phyloP scores from a whole-genome alignment of 2,329 filamentous ascomycete genomes.

The Aspergillus tanneri region DNA sequence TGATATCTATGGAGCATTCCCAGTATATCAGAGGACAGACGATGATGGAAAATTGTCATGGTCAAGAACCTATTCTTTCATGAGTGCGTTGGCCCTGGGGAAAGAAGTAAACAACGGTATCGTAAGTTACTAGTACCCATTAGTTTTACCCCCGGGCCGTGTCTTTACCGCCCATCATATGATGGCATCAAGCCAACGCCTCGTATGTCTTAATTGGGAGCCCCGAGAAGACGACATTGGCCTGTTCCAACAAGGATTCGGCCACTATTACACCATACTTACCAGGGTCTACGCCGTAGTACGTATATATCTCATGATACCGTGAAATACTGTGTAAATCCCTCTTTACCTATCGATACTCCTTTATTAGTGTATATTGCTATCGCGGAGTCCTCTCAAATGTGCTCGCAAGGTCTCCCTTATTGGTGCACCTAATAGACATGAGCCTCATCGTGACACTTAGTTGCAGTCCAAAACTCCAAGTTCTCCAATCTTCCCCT shows the following conservation, averaged over 20 bases:
- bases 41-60: no score
- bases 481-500: neutral
- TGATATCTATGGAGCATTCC: no score
- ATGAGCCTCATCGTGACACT: slow-evolving; percentile 9
- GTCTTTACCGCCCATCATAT: neutral
- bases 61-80: no score
- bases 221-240: neutral
- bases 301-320: no score
- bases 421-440: neutral
- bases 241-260: neutral
- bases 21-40: no score
- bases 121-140: no score
- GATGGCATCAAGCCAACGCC: neutral
- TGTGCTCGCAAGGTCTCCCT: neutral
- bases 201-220: neutral
- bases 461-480: neutral
- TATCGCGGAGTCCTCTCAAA: neutral
- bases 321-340: neutral
- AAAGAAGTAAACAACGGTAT: no score
- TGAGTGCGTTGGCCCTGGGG: no score
- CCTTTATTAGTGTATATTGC: no score
- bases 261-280: no score
- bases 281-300: no score
- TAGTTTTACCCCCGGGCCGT: neutral
- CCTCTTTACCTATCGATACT: no score